A percentile compares a stretch with the other conserved stretches of the same genome.
phyloP scores from a whole-genome alignment of 495 filamentous ascomycete species.

The Penicillium taxi region DNA sequence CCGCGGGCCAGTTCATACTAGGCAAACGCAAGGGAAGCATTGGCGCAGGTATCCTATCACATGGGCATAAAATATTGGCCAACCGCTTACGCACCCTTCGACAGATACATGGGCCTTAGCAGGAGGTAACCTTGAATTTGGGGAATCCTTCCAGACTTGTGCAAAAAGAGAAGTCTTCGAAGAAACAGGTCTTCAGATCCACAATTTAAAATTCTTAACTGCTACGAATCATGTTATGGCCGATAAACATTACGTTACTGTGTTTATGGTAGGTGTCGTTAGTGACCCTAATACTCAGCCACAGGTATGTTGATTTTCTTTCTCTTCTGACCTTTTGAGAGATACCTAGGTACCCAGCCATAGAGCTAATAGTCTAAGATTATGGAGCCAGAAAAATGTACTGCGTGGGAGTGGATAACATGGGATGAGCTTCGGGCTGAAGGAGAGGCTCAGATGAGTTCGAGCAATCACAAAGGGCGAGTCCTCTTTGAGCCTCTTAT shows the following conservation, averaged over 20 bases:
- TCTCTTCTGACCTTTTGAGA: background rate
- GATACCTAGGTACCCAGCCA: no score
- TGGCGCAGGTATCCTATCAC: constrained; percentile 28
- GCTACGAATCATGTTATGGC: constrained; percentile 54
- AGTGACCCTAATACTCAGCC: constrained; percentile 38
- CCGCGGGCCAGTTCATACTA: constrained; percentile 24
- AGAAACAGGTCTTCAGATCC: constrained; percentile 54
- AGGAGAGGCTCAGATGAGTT: constrained; percentile 5
- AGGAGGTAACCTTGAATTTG: constrained; percentile 62
- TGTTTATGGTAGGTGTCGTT: constrained; percentile 46
- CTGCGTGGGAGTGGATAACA: constrained; percentile 52
- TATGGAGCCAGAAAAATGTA: constrained; percentile 59
- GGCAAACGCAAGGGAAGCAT: constrained; percentile 30
- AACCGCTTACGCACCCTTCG: background rate
- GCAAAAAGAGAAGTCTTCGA: constrained; percentile 58
- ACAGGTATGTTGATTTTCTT: constrained; percentile 36
- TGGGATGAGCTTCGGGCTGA: constrained; percentile 36
- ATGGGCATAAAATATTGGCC: background rate
- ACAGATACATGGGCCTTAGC: constrained; percentile 49
- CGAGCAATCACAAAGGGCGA: constrained; percentile 13
- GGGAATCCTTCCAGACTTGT: constrained; percentile 50
- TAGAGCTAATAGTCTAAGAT: constrained; percentile 11
- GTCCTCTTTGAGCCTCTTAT: constrained; percentile 50
- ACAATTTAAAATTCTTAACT: constrained; percentile 39
- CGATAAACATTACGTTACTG: constrained; percentile 57